These are phyloP conservation scores for Emergomyces orientalis DNA, from an alignment of 2,329 filamentous ascomycete genomes.

Conservation along the genomic window DNA sequence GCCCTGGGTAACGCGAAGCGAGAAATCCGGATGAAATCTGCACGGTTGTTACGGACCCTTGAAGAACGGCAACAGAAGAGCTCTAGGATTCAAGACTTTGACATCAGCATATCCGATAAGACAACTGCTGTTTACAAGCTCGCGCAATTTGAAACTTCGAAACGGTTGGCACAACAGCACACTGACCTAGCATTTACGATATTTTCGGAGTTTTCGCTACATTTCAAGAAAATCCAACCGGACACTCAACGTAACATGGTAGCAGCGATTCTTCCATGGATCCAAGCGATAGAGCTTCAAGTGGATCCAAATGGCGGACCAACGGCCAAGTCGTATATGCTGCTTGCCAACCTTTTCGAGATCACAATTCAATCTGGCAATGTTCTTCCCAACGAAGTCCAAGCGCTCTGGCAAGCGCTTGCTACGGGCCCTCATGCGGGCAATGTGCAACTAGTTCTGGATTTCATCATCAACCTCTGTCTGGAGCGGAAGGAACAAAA, in stretches of 20 bases:
- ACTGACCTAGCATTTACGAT: conserved; percentile 83
- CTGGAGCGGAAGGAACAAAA: conserved; percentile 92
- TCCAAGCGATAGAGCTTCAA: conserved; percentile 86
- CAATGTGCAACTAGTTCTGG: conserved; percentile 86
- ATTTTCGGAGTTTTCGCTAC: conserved; percentile 89
- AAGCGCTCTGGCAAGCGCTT: conserved; percentile 92
- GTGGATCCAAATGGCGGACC: conserved; percentile 86
- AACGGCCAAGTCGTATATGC: conserved; percentile 84
- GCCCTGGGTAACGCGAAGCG: conserved; percentile 88
- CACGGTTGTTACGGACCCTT: conserved; percentile 65
- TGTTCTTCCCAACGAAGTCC: conserved; percentile 87
- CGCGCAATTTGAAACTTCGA: conserved; percentile 93
- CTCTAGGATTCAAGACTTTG: conserved; percentile 91
- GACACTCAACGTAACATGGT: conserved; percentile 88
- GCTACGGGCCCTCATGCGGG: conserved; percentile 86
- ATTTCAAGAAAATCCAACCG: conserved; percentile 79
- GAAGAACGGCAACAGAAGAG: conserved; percentile 76
- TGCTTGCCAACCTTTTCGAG: conserved; percentile 88
- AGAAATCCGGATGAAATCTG: conserved; percentile 80
- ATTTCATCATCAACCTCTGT: conserved; percentile 93
- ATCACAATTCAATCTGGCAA: conserved; percentile 89
- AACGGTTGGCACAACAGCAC: conserved; percentile 78
- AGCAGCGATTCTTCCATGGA: conserved; percentile 89
- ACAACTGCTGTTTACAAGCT: conserved; percentile 97
- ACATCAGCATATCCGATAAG: conserved; percentile 97